phyloP scores from a whole-genome alignment of 768 basidiomycete genomes.

The Podaxis sp. region DNA sequence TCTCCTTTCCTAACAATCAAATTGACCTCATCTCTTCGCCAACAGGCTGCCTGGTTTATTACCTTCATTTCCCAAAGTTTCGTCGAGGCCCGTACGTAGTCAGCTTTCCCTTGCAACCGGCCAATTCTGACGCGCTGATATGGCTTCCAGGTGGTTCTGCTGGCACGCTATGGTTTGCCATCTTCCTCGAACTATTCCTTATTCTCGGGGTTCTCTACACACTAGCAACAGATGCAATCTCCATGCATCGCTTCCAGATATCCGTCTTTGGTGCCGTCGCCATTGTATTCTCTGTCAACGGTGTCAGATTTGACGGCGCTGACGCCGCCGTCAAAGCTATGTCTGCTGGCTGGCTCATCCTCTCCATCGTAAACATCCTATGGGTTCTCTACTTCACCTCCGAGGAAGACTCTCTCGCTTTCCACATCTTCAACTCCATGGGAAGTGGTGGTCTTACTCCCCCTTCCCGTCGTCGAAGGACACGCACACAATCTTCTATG shows the following conservation, averaged over 20 bases:
- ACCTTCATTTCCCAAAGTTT: slow-evolving; percentile 76
- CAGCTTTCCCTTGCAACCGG: background rate
- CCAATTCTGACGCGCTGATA: background rate
- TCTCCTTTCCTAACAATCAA: slow-evolving; percentile 12
- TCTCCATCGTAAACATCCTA: slow-evolving; percentile 86
- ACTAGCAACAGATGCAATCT: slow-evolving; percentile 85
- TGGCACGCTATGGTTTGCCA: slow-evolving; percentile 77
- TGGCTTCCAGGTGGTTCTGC: slow-evolving; percentile 39
- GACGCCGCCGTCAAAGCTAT: slow-evolving; percentile 71
- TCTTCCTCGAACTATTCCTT: slow-evolving; percentile 71
- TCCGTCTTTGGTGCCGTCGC: slow-evolving; percentile 83
- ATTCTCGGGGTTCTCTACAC: slow-evolving; percentile 69
- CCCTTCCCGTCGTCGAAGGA: slow-evolving; percentile 74
- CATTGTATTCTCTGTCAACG: slow-evolving; percentile 81
- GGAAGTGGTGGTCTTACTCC: slow-evolving; percentile 83
- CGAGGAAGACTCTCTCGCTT: slow-evolving; percentile 84
- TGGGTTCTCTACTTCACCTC: slow-evolving; percentile 98
- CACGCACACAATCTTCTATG: slow-evolving; percentile 55
- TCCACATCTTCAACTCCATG: slow-evolving; percentile 84
- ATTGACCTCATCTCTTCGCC: slow-evolving; percentile 18
- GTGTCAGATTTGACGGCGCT: slow-evolving; percentile 30
- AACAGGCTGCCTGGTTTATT: slow-evolving; percentile 66
- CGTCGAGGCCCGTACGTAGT: slow-evolving; percentile 44
- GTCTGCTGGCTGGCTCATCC: slow-evolving; percentile 92
- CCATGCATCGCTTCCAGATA: slow-evolving; percentile 91